Base-by-base conservation (phyloP, 2,329 filamentous ascomycete species). In the Didymella segeticola region DNA sequence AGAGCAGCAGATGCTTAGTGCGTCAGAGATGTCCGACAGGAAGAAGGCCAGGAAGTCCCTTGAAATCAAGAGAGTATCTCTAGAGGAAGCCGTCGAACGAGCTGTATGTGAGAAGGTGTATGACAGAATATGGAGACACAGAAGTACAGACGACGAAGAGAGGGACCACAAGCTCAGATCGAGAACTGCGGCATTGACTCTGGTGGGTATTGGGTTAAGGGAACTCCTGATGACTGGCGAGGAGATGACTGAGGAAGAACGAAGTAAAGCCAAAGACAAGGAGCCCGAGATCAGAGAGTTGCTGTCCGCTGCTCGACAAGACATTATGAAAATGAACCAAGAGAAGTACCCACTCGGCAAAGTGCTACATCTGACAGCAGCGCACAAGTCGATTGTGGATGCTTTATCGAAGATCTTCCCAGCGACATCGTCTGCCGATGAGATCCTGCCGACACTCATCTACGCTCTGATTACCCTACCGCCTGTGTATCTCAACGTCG, bases 371-470 rank as follows among this genome's bases (percentile, higher is more conserved):
- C 82, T 99, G 50, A 96, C 93, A 61, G 86, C 88, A 31, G 90
- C 91, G 3, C 95, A 98, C 75, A 96, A 96, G 78, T 89, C 88
- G 60, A 98, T 99, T 59, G 95, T 99, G 42, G 93, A 98, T 72
- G 93, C 92, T 4, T 72, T 89, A 15, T 87, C 85, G 14, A 82
- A 84, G 47, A 77, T 88, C 17, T 83, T 88, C 48, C 84, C 86
- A 8, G 84, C 93, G 0, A 84, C 85, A 0, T 96, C 95, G 1
- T 98, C 95, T 1, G 95, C 95, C 2, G 95, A 99, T 70, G 95
- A 98, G 76, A 96, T 99, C 48, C 87, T 99, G 73, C 95, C 95
- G 0, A 96, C 96, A 74, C 83, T 99, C 58, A 99, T 99, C 57
- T 99, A 96, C 77, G 91, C 92, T 0, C 83, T 99, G 56, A 96